A percentile compares a stretch with the other conserved stretches of the same genome.
Conservation (phyloP, 768 basidiomycete species). For the Chalciporus sphaerocephalus region DNA sequence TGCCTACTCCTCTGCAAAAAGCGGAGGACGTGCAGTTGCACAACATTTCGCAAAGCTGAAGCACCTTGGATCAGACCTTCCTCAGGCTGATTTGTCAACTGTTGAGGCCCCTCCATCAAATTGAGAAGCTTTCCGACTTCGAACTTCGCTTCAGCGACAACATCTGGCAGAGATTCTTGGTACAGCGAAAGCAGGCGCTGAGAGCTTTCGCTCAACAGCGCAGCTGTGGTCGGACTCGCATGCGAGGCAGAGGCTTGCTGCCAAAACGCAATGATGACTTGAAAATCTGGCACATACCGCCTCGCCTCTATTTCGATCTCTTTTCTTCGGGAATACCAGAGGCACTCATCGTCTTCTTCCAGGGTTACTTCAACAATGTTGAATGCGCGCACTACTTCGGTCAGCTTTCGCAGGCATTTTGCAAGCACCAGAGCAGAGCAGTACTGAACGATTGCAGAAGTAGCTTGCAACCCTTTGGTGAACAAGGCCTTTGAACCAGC, state of each 20-base stretch:
- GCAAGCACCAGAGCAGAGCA: constrained; percentile 75
- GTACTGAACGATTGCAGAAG: constrained; percentile 71
- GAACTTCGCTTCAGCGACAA: constrained; percentile 77
- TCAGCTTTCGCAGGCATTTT: constrained; percentile 72
- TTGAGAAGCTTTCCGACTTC: constrained; percentile 75
- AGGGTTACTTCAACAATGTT: constrained; percentile 47
- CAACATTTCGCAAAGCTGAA: constrained; percentile 44
- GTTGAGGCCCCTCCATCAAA: constrained; percentile 38
- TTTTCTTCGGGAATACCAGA: constrained; percentile 61
- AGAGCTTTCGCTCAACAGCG: constrained; percentile 74
- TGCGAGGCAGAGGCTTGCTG: constrained; percentile 42
- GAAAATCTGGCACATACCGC: constrained; percentile 78
- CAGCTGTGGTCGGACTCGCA: constrained; percentile 39
- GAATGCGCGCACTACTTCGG: constrained; percentile 48
- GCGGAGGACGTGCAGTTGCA: constrained; percentile 74
- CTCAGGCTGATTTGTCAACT: no score
- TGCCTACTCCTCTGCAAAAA: constrained; percentile 74
- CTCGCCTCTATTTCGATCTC: constrained; percentile 78
- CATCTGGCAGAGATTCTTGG: constrained; percentile 65
- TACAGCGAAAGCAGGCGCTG: constrained; percentile 83
- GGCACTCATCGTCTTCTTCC: constrained; percentile 60
- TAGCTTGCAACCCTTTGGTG: constrained; percentile 75
- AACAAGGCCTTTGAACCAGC: constrained; percentile 66
- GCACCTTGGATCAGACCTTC: no score
- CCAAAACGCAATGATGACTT: constrained; percentile 79